A percentile compares a stretch with the other conserved stretches of the same genome.
These are phyloP conservation scores for Penicillium sp. DNA, from an alignment of 2,329 filamentous ascomycete species.

Conservation along the genomic window DNA sequence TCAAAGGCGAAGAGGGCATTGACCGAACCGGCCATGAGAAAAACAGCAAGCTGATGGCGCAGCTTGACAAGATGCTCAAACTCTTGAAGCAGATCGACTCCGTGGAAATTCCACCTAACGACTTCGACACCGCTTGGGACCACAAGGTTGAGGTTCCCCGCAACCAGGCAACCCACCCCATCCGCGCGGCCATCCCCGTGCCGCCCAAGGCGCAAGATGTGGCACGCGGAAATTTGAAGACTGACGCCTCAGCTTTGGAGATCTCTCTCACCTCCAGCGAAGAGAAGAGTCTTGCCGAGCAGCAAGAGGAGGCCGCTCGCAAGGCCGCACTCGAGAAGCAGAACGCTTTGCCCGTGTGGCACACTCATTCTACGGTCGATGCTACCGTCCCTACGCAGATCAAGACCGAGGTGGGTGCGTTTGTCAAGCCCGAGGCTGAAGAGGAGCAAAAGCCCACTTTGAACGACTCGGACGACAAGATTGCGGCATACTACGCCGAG, in stretches of 20 bases:
- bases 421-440: conserved; percentile 42
- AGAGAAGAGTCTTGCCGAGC: conserved; percentile 52
- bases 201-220: conserved; percentile 41
- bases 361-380: conserved; percentile 53
- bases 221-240: conserved; percentile 46
- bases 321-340: conserved; percentile 53
- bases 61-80: conserved; percentile 49
- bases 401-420: conserved; percentile 35
- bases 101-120: conserved; percentile 50
- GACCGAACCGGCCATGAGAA: conserved; percentile 53
- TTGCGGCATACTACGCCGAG: conserved; percentile 50
- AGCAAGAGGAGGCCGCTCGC: conserved; percentile 49
- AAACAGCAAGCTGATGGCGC: conserved; percentile 52
- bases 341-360: conserved; percentile 56
- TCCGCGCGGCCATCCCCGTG: conserved; percentile 44
- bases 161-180: conserved; percentile 46
- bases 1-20: conserved; percentile 45
- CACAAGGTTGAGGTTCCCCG: conserved; percentile 49
- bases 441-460: conserved; percentile 46
- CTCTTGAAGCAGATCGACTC: conserved; percentile 52
- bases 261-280: conserved; percentile 52
- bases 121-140: conserved; percentile 53
- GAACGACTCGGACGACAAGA: conserved; percentile 48
- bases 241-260: conserved; percentile 47
- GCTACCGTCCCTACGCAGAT: conserved; percentile 25